These are phyloP conservation scores for Ajuga reptans DNA, from an alignment of 305 asterid genomes.

Conservation along the genomic window DNA sequence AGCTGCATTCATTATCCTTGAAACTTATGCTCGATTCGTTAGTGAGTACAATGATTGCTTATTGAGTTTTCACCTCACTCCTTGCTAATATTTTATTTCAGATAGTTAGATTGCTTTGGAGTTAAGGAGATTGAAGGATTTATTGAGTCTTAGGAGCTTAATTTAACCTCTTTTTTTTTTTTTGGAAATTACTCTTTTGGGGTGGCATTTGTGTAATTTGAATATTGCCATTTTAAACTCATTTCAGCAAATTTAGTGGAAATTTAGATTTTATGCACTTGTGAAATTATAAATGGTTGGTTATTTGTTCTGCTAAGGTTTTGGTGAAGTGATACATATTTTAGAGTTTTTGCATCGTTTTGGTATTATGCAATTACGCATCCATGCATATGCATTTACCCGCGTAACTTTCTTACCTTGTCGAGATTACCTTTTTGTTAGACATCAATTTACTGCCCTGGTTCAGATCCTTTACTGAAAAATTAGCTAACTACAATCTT, in stretches of 20 bases:
- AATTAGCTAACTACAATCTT: background rate
- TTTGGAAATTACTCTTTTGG: background rate
- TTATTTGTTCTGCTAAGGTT: background rate
- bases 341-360: background rate
- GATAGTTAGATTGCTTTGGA: slow-evolving; percentile 14
- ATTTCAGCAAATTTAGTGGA: background rate
- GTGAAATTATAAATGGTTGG: background rate
- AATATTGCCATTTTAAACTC: background rate
- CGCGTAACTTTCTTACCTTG: background rate
- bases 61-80: slow-evolving; percentile 1
- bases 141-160: slow-evolving; percentile 8
- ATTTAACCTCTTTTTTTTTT: background rate
- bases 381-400: background rate
- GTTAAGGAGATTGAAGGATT: slow-evolving; percentile 11
- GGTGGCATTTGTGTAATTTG: background rate
- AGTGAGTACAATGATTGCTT: background rate
- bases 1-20: background rate
- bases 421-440: background rate
- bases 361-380: background rate
- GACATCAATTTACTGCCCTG: background rate
- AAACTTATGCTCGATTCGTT: background rate
- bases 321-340: background rate
- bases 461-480: background rate
- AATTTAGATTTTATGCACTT: background rate
- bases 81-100: slow-evolving; percentile 11